These are phyloP conservation scores for Caryopteris hybrid DNA, from an alignment of 305 asterid genomes.

Conservation along the genomic window DNA sequence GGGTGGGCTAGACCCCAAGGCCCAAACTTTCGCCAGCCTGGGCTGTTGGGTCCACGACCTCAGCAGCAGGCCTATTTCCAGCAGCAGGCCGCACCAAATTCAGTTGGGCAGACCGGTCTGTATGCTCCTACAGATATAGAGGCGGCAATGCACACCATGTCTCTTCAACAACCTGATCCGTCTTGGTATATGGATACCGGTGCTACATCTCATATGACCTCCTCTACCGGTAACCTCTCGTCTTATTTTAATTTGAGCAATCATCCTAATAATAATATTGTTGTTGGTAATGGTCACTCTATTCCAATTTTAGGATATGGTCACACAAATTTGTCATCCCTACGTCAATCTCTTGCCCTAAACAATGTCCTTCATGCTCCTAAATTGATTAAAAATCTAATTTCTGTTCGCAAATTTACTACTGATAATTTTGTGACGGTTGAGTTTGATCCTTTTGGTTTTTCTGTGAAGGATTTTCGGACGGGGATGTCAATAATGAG, in stretches of 20 bases:
- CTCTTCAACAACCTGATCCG: neutral
- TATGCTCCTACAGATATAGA: neutral
- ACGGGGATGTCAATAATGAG: neutral
- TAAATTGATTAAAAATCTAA: neutral
- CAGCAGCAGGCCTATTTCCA: no score
- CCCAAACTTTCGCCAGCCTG: neutral
- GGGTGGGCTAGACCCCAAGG: neutral
- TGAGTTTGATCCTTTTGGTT: neutral
- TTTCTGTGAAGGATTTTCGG: neutral
- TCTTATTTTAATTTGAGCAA: neutral
- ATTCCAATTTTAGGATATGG: neutral
- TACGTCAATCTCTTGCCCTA: neutral
- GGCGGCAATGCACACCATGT: neutral
- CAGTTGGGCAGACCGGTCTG: no score
- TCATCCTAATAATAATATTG: neutral
- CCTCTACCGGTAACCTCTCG: neutral
- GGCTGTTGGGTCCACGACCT: neutral
- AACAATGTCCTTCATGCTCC: neutral
- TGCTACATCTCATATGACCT: neutral
- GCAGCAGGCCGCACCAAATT: no score
- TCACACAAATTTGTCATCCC: neutral
- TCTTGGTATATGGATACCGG: neutral
- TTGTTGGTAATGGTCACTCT: neutral
- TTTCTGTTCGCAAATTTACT: neutral
- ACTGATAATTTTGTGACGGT: neutral